Conservation (phyloP, 257 asterid genomes). For the Plantago ovata region DNA sequence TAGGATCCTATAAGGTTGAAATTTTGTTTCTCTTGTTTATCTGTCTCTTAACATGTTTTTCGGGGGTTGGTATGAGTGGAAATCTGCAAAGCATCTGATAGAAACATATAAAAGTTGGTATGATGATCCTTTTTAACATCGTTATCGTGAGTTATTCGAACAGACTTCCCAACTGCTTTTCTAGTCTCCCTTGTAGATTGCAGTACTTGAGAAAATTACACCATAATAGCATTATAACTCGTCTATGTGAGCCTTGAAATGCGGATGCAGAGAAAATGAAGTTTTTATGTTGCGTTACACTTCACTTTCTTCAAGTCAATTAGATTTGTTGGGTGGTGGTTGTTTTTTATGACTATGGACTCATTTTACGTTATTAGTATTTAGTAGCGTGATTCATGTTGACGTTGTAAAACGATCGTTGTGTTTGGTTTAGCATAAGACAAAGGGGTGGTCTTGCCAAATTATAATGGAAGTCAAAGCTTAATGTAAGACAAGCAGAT, state of each 20-base stretch:
- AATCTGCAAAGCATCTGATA: too few species aligned
- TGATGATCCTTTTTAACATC: neutral
- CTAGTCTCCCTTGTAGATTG: conserved; percentile 4
- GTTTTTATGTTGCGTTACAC: neutral
- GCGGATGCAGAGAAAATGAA: neutral
- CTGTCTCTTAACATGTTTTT: too few species aligned
- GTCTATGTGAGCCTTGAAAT: neutral
- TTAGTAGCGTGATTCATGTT: too few species aligned
- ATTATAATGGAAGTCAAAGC: conserved; percentile 13
- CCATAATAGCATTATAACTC: neutral
- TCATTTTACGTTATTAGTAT: too few species aligned
- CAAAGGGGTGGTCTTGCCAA: too few species aligned
- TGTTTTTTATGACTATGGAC: too few species aligned
- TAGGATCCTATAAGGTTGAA: conserved; percentile 2
- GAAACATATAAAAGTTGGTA: too few species aligned
- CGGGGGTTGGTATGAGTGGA: too few species aligned
- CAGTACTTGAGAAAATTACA: conserved; percentile 2
- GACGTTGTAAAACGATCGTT: neutral
- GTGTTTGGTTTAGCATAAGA: neutral
- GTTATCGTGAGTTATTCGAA: neutral
- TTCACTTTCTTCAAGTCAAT: too few species aligned
- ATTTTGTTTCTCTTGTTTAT: neutral
- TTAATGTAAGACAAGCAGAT: conserved; percentile 4
- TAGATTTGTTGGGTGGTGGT: too few species aligned
- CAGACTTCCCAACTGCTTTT: conserved; percentile 1